Evolutionary conservation across 352 stramenopile genomes (phyloP).

Genomic region (Phytophthora pisi): DNA sequence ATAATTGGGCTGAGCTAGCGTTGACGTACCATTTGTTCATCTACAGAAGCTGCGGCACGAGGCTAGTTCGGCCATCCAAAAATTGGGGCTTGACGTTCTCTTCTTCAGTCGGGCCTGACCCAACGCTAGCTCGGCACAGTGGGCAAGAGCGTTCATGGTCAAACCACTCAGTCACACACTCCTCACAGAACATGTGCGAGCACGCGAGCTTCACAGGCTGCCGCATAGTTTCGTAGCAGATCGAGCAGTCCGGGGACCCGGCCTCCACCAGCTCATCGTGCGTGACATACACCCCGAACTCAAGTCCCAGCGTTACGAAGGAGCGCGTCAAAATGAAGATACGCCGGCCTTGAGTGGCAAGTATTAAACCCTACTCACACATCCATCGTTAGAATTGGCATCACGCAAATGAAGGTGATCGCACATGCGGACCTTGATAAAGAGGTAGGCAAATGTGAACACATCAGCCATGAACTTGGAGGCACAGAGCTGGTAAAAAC

Average conservation of each 20-base stretch:
- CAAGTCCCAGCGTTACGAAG: constrained; percentile 64
- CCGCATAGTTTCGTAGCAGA: constrained; percentile 83
- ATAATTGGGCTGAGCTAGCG: constrained; percentile 6
- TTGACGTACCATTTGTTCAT: constrained; percentile 9
- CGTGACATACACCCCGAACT: constrained; percentile 73
- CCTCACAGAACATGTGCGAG: constrained; percentile 86
- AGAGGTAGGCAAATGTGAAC: constrained; percentile 80
- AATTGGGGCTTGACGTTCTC: constrained; percentile 68
- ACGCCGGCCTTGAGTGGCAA: constrained; percentile 55
- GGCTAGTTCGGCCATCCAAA: constrained; percentile 77
- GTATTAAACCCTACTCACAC: constrained; percentile 50
- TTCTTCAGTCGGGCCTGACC: constrained; percentile 22
- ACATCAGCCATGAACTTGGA: constrained; percentile 79
- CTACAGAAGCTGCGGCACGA: constrained; percentile 79
- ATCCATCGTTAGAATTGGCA: not conserved
- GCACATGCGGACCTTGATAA: constrained; percentile 62
- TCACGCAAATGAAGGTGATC: not conserved
- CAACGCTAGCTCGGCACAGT: constrained; percentile 69
- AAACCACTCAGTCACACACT: constrained; percentile 86
- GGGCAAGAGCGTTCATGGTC: constrained; percentile 84
- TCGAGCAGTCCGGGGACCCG: constrained; percentile 73
- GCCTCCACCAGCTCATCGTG: constrained; percentile 66
- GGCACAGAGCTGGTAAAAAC: constrained; percentile 74
- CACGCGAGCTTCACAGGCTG: constrained; percentile 76
- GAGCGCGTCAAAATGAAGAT: constrained; percentile 59